Evolutionary conservation across 306 rosid genomes (phyloP), one percentile per base, ranked within the genome.

Genomic region (Alnus rubra): DNA sequence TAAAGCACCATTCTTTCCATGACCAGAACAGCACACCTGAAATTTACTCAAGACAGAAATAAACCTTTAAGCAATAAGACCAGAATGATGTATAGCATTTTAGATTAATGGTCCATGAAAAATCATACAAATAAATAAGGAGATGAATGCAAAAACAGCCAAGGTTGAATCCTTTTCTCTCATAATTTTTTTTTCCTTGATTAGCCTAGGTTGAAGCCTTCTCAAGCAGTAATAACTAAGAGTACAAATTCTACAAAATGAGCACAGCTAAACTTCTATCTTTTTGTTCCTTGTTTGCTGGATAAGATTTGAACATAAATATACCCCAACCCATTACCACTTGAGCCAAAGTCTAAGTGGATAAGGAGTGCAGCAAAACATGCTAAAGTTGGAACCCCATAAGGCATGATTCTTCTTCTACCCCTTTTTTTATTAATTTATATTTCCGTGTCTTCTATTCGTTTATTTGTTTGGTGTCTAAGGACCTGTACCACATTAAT

Each of bases 21-120:
- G 94, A 81, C 98, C 98, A 56, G 98, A 94, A 85, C 98, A 94
- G 82, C 98, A 92, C 79, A 94, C 98, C 98, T 94, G 88, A 77
- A 75, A 78, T 64, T 68, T 55, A 53, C 60, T 62, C 78, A 69
- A 77, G 52, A 71, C 18, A 78, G 54, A 78, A 39, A 74, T 76
- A 28, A 59, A 37, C 51, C 54, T 48, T 50, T 7, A 63, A 74
- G 73, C 39, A 73, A 58, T 56, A 48, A 68, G 79, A 75, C 30
- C 78, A 62, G 60, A 69, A 82, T 69, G 53, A 67, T 35, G 68
- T 23, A 49, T 54, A 56, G 35, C 35, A 33, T 48, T 56, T 30
- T 50, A 11, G 31, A 76, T 73, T 53, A 53, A 49, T 73, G 48
- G 59, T 74, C 71, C n/a, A 55, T 19, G 50, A 35, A 63, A 33